A percentile compares a stretch with the other conserved stretches of the same genome.
Evolutionary conservation across 805 yeast species (phyloP).

Genomic region (Starmerella floricola): DNA sequence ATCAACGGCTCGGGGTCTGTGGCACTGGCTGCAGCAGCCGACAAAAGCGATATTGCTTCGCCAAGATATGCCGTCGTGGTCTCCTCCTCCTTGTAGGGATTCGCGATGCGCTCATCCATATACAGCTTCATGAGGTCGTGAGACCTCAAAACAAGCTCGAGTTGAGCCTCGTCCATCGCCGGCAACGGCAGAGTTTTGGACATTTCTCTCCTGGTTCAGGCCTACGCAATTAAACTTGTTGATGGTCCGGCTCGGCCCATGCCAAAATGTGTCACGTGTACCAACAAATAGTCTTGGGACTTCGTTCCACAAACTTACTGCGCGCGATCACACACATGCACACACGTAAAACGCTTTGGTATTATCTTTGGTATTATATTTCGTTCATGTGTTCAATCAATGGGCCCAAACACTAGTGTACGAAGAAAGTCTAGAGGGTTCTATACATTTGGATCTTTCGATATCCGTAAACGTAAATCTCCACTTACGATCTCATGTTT

Average conservation of each 20-base stretch:
- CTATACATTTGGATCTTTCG: too few species aligned
- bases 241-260: background rate
- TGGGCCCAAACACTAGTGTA: too few species aligned
- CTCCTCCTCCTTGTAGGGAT: constrained; percentile 11
- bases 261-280: too few species aligned
- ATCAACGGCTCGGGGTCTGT: constrained; percentile 8
- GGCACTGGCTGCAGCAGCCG: background rate
- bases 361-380: too few species aligned
- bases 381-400: background rate
- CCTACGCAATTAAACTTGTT: too few species aligned
- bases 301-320: too few species aligned
- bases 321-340: too few species aligned
- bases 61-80: constrained; percentile 8
- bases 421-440: too few species aligned
- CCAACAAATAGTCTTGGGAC: too few species aligned
- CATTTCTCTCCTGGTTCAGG: background rate
- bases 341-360: too few species aligned
- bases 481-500: too few species aligned
- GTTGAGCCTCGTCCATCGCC: constrained; percentile 6
- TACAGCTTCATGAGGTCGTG: constrained; percentile 16
- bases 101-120: constrained; percentile 9
- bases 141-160: constrained; percentile 7
- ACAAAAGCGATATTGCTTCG: constrained; percentile 8
- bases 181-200: constrained; percentile 2
- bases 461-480: too few species aligned